Evolutionary conservation across 2,329 filamentous ascomycete species (phyloP), one percentile per base, ranked within the genome.

Genomic region (Meredithiella fracta): DNA sequence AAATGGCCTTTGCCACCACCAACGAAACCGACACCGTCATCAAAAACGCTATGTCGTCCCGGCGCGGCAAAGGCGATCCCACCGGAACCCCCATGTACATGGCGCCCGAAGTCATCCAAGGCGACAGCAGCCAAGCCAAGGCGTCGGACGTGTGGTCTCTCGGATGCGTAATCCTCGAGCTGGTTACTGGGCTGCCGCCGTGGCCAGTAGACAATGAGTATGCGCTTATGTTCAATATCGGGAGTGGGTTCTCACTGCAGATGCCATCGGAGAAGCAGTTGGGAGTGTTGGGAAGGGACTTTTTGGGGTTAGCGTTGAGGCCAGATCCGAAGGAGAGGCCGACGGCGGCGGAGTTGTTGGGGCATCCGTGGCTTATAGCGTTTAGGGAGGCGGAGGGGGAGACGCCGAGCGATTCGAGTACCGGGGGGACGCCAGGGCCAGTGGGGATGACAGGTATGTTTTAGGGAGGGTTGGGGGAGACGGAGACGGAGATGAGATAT

Each of bases 161-260:
- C 2, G 91, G 92, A 55, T 98, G 92, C 66, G 92, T 98, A 38
- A 87, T 98, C 61, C 78, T 96, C 44, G 92, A 98, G 69, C 97
- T 98, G 91, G 88, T 88, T 2, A 98, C 92, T 0, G 92, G 92
- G 20, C 80, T 89, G 60, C 82, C 91, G 15, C 92, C 92, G 1
- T 98, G 92, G 92, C 88, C 89, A 61, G 80, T 97, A 50, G 92
- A 98, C 72, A 98, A 98, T 66, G 92, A 98, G 69, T 98, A 90
- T 89, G 92, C 92, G 44, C 97, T 98, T 71, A 98, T 98, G 92
- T 98, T 96, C 76, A 97, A 97, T 72, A 98, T 98, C 65, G 92
- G 92, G 1, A 91, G 95, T 66, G 92, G 92, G 61, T 94, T 96
- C 63, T 86, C 89, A 51, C 92, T 92, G 4, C 84, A 88, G 65